These are phyloP conservation scores for Dendrocalamus sinicus DNA, from an alignment of 176 grass and related monocot genomes.

Conservation along the genomic window DNA sequence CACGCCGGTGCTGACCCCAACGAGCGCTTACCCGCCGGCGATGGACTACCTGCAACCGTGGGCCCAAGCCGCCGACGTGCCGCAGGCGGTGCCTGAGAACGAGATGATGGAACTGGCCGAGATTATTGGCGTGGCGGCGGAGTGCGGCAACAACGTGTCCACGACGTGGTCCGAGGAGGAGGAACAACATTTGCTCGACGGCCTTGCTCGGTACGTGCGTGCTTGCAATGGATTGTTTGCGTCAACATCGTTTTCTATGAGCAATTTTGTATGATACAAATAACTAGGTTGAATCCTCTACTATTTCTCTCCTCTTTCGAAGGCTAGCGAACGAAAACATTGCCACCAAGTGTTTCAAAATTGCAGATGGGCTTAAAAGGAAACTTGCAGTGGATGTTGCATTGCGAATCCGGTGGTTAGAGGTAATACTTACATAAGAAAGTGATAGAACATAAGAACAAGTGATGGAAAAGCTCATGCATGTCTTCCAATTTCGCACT, in stretches of 20 bases:
- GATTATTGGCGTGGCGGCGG: neutral
- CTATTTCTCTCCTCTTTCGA: neutral
- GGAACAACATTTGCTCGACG: neutral
- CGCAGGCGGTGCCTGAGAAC: neutral
- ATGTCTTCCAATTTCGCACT: neutral
- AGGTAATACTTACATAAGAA: slow-evolving; percentile 4
- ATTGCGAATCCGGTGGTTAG: slow-evolving; percentile 14
- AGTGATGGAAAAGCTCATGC: neutral
- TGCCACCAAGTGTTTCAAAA: neutral
- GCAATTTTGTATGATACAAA: neutral
- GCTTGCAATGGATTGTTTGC: neutral
- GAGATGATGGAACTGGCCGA: neutral
- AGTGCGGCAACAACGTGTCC: neutral
- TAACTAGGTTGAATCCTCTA: neutral
- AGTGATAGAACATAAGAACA: too few species aligned
- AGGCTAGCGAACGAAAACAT: neutral
- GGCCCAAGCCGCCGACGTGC: neutral
- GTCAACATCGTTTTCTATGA: neutral
- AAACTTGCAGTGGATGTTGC: slow-evolving; percentile 37
- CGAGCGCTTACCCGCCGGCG: neutral
- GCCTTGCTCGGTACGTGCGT: slow-evolving; percentile 5
- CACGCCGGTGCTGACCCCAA: neutral
- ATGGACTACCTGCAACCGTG: neutral
- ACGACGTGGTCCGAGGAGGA: slow-evolving; percentile 35
- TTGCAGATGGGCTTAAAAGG: neutral